Evolutionary conservation across 106 monocot species (phyloP), one percentile per base, ranked within the genome.

Genomic region (Agapanthus africanus): DNA sequence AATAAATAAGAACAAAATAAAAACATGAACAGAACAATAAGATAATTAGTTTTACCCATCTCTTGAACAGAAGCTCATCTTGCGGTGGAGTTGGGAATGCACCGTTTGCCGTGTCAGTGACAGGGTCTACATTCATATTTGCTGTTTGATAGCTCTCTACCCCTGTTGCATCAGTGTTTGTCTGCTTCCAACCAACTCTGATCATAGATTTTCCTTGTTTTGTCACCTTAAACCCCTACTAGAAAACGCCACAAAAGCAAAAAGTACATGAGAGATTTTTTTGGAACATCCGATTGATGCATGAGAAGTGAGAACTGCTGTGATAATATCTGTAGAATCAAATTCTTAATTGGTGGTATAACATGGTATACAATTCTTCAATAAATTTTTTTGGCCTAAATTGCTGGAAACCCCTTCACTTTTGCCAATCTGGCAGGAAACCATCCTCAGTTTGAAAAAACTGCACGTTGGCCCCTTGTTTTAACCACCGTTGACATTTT

Each of bases 221-320:
- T 70, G 91, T 88, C 63, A 95, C 72, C 68, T 91, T 95, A 71
- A 75, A 88, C 52, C 94, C 94, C 91, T 95, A 79, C 49, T 37
- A 37, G 47, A 47, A 3, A 9, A 36, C 40, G 4, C 69, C 36
- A 2, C 11, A 57, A 63, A 31, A 18, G n/a, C 26, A 54, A 38
- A 22, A 56, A 44, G n/a, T 28, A 69, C 31, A 36, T 22, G 27
- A 34, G 16, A 14, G 16, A 40, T 27, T 18, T 19, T 21, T 15
- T 40, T n/a, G 19, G 25, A 8, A 26, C 10, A 32, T 18, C 40
- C 23, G 64, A 65, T 25, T 38, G 0, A 25, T 26, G 64, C 15
- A 40, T 37, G 39, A 25, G 26, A 37, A 65, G n/a, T n/a, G n/a
- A n/a, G n/a, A n/a, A n/a, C n/a, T n/a, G n/a, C 39, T 65, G 64